phyloP scores from a whole-genome alignment of 176 grass and related monocot species.

The Tillandsia fasciculata region DNA sequence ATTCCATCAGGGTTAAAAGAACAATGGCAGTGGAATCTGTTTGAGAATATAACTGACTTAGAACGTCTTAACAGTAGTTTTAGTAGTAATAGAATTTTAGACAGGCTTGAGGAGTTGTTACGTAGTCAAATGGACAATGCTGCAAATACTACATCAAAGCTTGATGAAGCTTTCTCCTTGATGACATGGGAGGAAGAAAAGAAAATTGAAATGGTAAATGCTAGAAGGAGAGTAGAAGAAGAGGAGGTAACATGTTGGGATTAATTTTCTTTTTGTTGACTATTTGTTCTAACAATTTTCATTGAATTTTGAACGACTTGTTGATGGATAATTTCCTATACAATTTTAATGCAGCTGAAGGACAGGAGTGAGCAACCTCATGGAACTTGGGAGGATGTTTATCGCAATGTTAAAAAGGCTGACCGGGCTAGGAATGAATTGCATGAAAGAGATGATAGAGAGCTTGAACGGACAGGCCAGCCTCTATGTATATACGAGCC shows the following conservation, averaged over 20 bases:
- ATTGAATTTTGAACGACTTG: not conserved
- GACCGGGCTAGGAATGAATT: conserved; percentile 82
- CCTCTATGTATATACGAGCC: conserved; percentile 97
- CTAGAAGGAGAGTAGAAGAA: conserved; percentile 67
- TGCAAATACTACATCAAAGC: conserved; percentile 30
- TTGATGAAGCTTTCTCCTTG: conserved; percentile 46
- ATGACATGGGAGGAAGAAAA: conserved; percentile 82
- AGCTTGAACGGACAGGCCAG: conserved; percentile 93
- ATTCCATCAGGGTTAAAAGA: conserved; percentile 63
- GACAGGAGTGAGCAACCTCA: conserved; percentile 72
- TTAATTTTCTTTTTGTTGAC: not conserved
- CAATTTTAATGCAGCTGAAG: conserved; percentile 55
- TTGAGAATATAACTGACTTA: conserved; percentile 49
- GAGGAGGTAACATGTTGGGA: conserved; percentile 38
- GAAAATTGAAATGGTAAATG: conserved; percentile 37
- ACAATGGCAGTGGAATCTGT: conserved; percentile 77
- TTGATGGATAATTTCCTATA: not conserved
- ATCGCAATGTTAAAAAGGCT: conserved; percentile 83
- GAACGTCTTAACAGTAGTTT: conserved; percentile 33
- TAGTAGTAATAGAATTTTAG: conserved; percentile 43
- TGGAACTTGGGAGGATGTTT: conserved; percentile 97
- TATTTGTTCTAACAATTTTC: not conserved
- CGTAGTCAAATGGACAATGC: conserved; percentile 29
- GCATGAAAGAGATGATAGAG: conserved; percentile 85
- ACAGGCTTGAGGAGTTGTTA: conserved; percentile 66